Percentiles rank a stretch among this genome's conserved stretches.
Evolutionary conservation across 2,329 filamentous ascomycete species (phyloP).

Genomic region (Septoria petroselini): DNA sequence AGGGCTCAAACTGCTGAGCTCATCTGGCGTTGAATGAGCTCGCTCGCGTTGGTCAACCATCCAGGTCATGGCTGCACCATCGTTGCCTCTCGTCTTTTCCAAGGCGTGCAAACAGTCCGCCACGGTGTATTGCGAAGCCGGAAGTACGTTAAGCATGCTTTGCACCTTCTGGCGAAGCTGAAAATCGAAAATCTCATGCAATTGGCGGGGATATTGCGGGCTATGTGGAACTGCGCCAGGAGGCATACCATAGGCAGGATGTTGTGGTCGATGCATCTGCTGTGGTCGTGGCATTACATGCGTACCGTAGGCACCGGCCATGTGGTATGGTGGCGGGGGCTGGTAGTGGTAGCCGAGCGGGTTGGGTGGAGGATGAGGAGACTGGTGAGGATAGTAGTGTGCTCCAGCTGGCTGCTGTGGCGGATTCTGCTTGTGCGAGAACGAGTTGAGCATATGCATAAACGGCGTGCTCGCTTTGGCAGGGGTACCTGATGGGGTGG

Average conservation of each 20-base stretch:
- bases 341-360: slow-evolving; percentile 7
- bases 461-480: slow-evolving; percentile 12
- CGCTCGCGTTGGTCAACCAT: slow-evolving; percentile 41
- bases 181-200: slow-evolving; percentile 54
- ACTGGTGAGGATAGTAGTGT: not conserved
- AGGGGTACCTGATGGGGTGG: not conserved
- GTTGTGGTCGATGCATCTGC: slow-evolving; percentile 14
- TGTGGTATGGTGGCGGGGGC: slow-evolving; percentile 36
- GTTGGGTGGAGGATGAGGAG: not conserved
- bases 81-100: slow-evolving; percentile 50
- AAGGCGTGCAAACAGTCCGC: slow-evolving; percentile 52
- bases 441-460: slow-evolving; percentile 15
- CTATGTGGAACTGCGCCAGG: not conserved
- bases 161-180: slow-evolving; percentile 51
- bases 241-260: not conserved
- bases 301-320: slow-evolving; percentile 43
- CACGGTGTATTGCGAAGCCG: slow-evolving; percentile 47
- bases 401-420: not conserved
- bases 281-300: slow-evolving; percentile 28
- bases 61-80: slow-evolving; percentile 53
- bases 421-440: slow-evolving; percentile 7
- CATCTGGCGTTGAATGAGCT: slow-evolving; percentile 22
- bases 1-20: slow-evolving; percentile 27
- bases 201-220: not conserved
- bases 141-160: slow-evolving; percentile 48